Conservation (phyloP, 176 grass and related monocot species). For the Canna indica region DNA sequence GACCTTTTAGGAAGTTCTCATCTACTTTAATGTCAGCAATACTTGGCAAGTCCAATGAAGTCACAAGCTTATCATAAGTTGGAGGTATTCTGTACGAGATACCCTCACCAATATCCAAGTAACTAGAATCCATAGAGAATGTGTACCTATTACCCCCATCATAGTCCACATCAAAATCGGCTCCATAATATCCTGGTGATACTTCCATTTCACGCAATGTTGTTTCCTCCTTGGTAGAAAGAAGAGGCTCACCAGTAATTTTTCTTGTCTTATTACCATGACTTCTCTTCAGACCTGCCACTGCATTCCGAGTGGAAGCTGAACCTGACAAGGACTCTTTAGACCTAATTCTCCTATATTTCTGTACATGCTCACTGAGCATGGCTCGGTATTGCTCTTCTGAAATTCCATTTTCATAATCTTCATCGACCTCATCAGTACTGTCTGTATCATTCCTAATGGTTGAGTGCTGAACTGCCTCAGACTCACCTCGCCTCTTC, state of each 20-base stretch:
- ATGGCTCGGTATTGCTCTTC: constrained; percentile 89
- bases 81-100: constrained; percentile 68
- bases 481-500: constrained; percentile 29
- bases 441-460: constrained; percentile 23
- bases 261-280: constrained; percentile 31
- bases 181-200: constrained; percentile 32
- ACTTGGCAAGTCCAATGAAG: constrained; percentile 62
- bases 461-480: constrained; percentile 1
- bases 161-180: constrained; percentile 34
- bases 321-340: constrained; percentile 45
- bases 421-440: constrained; percentile 48
- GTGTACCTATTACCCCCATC: constrained; percentile 56
- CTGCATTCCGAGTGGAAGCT: constrained; percentile 28
- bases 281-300: constrained; percentile 30
- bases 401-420: constrained; percentile 50
- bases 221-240: constrained; percentile 21
- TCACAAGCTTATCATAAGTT: constrained; percentile 80
- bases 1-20: constrained; percentile 58
- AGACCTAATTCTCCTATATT: constrained; percentile 46
- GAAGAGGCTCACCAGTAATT: constrained; percentile 28
- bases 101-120: constrained; percentile 86
- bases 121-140: constrained; percentile 57
- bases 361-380: constrained; percentile 82
- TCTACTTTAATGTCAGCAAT: constrained; percentile 71
- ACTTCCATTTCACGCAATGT: constrained; percentile 26